phyloP scores from a whole-genome alignment of 495 filamentous ascomycete genomes.

The Penicillium parvum region DNA sequence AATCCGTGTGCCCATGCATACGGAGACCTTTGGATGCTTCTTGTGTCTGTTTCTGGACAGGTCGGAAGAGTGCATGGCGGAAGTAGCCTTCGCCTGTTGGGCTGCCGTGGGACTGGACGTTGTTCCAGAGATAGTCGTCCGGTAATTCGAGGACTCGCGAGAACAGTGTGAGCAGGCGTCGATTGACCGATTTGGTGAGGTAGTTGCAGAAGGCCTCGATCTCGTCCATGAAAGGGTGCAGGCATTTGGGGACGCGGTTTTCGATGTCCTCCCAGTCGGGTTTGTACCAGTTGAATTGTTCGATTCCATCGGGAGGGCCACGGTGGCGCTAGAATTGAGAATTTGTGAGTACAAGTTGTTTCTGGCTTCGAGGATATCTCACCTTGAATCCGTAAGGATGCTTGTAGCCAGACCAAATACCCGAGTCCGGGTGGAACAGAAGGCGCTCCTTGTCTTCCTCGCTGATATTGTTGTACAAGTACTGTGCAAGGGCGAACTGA shows the following conservation, averaged over 20 bases:
- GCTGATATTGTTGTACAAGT: slow-evolving; percentile 41
- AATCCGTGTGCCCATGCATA: slow-evolving; percentile 47
- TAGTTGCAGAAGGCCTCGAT: slow-evolving; percentile 42
- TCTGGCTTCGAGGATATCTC: not conserved
- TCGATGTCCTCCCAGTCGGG: slow-evolving; percentile 31
- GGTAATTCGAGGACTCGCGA: slow-evolving; percentile 44
- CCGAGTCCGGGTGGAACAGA: slow-evolving; percentile 36
- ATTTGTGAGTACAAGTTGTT: not conserved
- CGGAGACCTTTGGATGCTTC: slow-evolving; percentile 37
- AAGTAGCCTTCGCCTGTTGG: slow-evolving; percentile 45
- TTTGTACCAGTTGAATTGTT: slow-evolving; percentile 48
- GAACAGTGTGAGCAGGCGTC: slow-evolving; percentile 39
- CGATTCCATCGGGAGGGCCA: slow-evolving; percentile 38
- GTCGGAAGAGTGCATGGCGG: slow-evolving; percentile 42
- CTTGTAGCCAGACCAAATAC: slow-evolving; percentile 40
- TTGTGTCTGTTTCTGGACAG: slow-evolving; percentile 34
- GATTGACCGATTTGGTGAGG: slow-evolving; percentile 41
- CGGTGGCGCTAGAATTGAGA: slow-evolving; percentile 26
- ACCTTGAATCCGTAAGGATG: slow-evolving; percentile 41
- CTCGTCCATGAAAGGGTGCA: slow-evolving; percentile 45
- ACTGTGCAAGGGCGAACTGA: slow-evolving; percentile 42
- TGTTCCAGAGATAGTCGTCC: slow-evolving; percentile 43
- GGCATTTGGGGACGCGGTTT: slow-evolving; percentile 31
- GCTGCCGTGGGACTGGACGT: slow-evolving; percentile 42
- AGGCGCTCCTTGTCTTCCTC: slow-evolving; percentile 42